Conservation (phyloP, 305 asterid species). For the Stenogyne calaminthoides region DNA sequence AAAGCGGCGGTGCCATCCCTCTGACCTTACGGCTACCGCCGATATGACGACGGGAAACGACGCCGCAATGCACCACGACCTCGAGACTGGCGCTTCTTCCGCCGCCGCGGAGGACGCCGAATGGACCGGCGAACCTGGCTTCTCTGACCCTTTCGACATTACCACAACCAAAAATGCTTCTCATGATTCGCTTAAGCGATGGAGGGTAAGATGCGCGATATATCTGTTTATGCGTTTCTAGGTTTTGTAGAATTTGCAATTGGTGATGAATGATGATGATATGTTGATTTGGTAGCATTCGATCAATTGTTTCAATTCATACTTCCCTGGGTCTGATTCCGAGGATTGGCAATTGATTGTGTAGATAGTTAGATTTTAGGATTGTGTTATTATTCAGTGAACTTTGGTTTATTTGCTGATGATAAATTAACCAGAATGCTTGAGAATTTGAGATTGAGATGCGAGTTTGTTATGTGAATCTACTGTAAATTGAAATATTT, state of each 20-base stretch:
- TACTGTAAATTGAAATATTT: neutral
- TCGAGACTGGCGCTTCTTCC: conserved; percentile 47
- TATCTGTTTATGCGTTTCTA: too few species aligned
- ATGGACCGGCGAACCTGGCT: conserved; percentile 39
- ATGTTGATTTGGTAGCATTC: neutral
- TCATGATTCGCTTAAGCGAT: conserved; percentile 68
- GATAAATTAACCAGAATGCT: neutral
- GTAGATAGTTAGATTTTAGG: neutral
- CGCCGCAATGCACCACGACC: conserved; percentile 36
- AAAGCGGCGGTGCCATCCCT: conserved; percentile 57
- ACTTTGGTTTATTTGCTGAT: neutral
- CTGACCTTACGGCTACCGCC: conserved; percentile 28
- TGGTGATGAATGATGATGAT: neutral
- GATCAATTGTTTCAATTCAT: conserved; percentile 1
- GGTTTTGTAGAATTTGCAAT: neutral
- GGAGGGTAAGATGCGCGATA: conserved; percentile 66
- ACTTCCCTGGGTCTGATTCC: neutral
- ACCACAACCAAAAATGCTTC: conserved; percentile 73
- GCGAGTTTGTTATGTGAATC: neutral
- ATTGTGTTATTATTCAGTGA: neutral
- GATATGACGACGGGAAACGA: conserved; percentile 49
- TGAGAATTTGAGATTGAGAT: neutral
- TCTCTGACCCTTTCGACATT: conserved; percentile 83
- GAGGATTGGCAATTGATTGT: neutral
- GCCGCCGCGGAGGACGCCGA: conserved; percentile 25